These are phyloP conservation scores for Xylaria sp. DNA, from an alignment of 2,329 filamentous ascomycete genomes.

Conservation along the genomic window DNA sequence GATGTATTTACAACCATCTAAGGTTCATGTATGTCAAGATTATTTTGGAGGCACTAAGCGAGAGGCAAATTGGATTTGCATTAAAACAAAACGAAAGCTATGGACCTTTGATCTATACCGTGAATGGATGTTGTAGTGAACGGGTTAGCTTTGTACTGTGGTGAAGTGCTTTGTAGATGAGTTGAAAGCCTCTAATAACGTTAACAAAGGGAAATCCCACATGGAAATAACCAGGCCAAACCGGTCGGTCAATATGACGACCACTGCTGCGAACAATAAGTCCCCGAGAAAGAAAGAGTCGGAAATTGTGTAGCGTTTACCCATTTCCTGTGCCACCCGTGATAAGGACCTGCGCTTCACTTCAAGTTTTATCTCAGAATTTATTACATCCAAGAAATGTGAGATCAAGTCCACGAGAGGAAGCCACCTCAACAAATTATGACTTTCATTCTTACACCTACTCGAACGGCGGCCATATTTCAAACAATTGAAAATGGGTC, in stretches of 20 bases:
- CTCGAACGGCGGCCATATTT: slow-evolving; percentile 31
- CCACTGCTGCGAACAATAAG: slow-evolving; percentile 41
- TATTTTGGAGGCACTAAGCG: not conserved
- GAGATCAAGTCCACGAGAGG: slow-evolving; percentile 40
- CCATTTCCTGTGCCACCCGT: not conserved
- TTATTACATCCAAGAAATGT: slow-evolving; percentile 32
- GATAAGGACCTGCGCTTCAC: not conserved
- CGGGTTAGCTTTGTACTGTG: slow-evolving; percentile 21
- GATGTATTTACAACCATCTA: slow-evolving; percentile 65
- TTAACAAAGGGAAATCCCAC: slow-evolving; percentile 38
- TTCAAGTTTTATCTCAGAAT: not conserved
- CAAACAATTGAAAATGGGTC: slow-evolving; percentile 12
- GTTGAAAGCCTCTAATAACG: slow-evolving; percentile 7
- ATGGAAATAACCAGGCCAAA: slow-evolving; percentile 9
- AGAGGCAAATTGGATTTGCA: slow-evolving; percentile 18
- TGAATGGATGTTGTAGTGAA: slow-evolving; percentile 1
- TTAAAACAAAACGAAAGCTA: slow-evolving; percentile 17
- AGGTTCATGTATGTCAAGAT: slow-evolving; percentile 11
- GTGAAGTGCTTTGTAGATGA: slow-evolving; percentile 28
- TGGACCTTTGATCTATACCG: slow-evolving; percentile 8
- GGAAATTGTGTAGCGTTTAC: not conserved
- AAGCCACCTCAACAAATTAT: slow-evolving; percentile 39
- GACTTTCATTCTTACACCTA: slow-evolving; percentile 42
- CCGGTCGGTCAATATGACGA: slow-evolving; percentile 18
- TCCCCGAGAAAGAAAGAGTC: slow-evolving; percentile 26